Conservation (phyloP, 352 stramenopile species). For the Phytophthora rubi region DNA sequence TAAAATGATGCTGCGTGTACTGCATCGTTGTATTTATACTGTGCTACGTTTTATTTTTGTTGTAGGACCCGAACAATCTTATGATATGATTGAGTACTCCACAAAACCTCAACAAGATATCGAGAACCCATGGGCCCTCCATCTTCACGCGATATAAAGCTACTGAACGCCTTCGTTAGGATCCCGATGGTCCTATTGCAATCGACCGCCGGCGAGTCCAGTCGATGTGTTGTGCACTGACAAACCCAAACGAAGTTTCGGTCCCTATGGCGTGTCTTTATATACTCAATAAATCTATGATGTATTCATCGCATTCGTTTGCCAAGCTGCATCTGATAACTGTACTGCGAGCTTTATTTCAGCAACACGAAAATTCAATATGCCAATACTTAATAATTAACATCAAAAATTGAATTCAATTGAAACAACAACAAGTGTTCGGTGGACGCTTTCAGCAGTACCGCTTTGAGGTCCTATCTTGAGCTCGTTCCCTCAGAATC, state of each 20-base stretch:
- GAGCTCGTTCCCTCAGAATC: no score
- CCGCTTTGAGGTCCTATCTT: no score
- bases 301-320: slow-evolving; percentile 5
- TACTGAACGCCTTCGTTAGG: no score
- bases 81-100: slow-evolving; percentile 22
- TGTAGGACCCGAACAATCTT: slow-evolving; percentile 16
- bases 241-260: slow-evolving; percentile 9
- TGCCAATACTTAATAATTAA: no score
- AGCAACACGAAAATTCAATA: no score
- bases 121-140: slow-evolving; percentile 9
- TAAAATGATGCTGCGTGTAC: neutral
- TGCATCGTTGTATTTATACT: neutral
- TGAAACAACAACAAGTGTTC: no score
- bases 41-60: neutral
- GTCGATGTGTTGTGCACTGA: slow-evolving; percentile 15
- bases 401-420: no score
- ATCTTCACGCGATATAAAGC: slow-evolving; percentile 19
- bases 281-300: slow-evolving; percentile 1
- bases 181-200: neutral
- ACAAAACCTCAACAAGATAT: slow-evolving; percentile 12
- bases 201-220: slow-evolving; percentile 2
- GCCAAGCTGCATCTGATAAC: neutral
- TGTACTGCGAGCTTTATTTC: no score
- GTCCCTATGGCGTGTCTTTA: slow-evolving; percentile 6
- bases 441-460: no score